Base-by-base conservation (phyloP, 176 grass and related monocot species). In the Areca catechu region DNA sequence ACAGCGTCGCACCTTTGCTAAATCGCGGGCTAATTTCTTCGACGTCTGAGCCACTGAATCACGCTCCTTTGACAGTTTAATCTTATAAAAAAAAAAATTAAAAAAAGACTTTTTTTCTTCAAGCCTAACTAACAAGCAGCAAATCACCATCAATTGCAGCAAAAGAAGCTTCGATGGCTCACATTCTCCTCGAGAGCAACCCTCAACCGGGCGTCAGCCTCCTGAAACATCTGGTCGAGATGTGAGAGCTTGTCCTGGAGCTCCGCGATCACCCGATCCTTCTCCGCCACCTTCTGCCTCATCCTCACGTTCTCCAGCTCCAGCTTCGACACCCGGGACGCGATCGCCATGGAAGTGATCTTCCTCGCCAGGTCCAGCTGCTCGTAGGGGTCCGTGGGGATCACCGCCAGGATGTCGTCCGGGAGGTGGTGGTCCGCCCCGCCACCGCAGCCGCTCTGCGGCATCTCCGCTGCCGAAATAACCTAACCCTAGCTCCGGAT, bases 361-460 rank as follows among this genome's bases (percentile, higher is more conserved):
- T 85, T 89, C 24, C 80, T 83, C 48, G 87, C 93, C 62, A 98
- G 76, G 83, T 98, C 84, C 61, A 98, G 84, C 82, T 92, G 87
- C 72, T 88, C 83, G 70, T 88, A 83, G 0, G 84, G 83, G 75
- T 92, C 88, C 61, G 63, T 62, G 58, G 93, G 93, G 56, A 98
- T 77, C 78, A 80, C 87, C 20, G 83, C 87, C 73, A 83, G 67
- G 53, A 98, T 53, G 62, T 85, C 87, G 22, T 79, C 73, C 28
- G 93, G 75, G 20, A 98, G 70, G 49, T 72, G 49, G 28, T 62
- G 62, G 2, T 72, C 70, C 50, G 70, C 27, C 23, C 49, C 72
- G 24, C 63, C 67, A 2, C 9, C 34, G 28, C 61, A 78, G 53
- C 51, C 51, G 22, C 29, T 54, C 7, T 48, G 49, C 7, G 70